phyloP scores from a whole-genome alignment of 2,329 filamentous ascomycete species.

The Fusarium sp. region DNA sequence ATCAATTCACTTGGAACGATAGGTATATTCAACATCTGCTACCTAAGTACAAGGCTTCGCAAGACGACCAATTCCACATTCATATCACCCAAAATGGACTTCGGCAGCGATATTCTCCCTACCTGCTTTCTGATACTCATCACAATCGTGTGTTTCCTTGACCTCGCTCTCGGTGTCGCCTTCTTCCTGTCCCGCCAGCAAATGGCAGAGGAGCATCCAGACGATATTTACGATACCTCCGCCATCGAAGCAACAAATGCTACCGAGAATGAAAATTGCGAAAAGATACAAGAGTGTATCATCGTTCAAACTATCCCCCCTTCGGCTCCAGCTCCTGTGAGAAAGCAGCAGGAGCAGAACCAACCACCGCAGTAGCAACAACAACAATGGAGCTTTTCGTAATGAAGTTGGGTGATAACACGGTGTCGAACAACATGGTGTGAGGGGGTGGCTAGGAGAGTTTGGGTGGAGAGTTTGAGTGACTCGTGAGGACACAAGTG shows the following conservation, averaged over 20 bases:
- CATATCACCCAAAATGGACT: neutral
- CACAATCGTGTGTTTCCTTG: neutral
- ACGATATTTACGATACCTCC: neutral
- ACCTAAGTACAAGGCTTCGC: neutral
- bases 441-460: neutral
- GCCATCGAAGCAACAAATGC: neutral
- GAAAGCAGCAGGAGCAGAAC: neutral
- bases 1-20: neutral
- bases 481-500: neutral
- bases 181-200: neutral
- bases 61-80: neutral
- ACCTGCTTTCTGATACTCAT: neutral
- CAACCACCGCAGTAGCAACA: neutral
- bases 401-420: too few relatives aligned
- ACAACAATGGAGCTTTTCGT: neutral
- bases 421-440: neutral
- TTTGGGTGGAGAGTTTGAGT: neutral
- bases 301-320: neutral
- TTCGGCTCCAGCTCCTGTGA: neutral
- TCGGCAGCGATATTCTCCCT: neutral
- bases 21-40: neutral
- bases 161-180: neutral
- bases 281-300: neutral
- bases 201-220: neutral
- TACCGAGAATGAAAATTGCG: neutral